These are phyloP conservation scores for Amaranthus tricolor DNA, from an alignment of 179 eudicot genomes.

Conservation along the genomic window DNA sequence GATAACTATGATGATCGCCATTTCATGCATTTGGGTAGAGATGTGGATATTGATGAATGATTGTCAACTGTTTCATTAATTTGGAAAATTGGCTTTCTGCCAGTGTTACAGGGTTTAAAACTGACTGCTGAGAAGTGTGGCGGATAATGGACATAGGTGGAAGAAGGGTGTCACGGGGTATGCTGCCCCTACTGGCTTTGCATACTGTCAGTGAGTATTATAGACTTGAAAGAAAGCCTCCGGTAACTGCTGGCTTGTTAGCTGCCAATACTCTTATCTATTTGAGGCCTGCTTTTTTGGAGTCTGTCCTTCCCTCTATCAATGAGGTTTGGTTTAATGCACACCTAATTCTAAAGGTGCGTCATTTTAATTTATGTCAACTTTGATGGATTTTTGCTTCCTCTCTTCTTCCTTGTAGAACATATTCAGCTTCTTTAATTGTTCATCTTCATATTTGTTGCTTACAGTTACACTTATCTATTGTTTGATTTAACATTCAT, in stretches of 20 bases:
- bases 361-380: neutral
- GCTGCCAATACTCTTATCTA: slow-evolving; percentile 77
- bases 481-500: neutral
- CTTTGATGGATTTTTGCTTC: neutral
- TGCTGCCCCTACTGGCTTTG: slow-evolving; percentile 63
- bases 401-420: neutral
- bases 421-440: neutral
- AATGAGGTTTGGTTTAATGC: slow-evolving; percentile 74
- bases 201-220: slow-evolving; percentile 62
- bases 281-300: slow-evolving; percentile 63
- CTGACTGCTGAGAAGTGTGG: slow-evolving; percentile 13
- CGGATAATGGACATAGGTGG: slow-evolving; percentile 42
- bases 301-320: slow-evolving; percentile 51
- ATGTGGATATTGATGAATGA: neutral
- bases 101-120: neutral
- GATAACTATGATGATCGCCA: too few relatives aligned
- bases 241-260: slow-evolving; percentile 71
- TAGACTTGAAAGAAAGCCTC: slow-evolving; percentile 71
- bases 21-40: too few relatives aligned
- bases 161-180: slow-evolving; percentile 45
- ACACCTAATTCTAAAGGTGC: slow-evolving; percentile 70
- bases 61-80: neutral
- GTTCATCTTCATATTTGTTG: neutral
- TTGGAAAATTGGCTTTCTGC: neutral
- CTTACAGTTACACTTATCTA: neutral